Conservation (phyloP, 2,329 filamentous ascomycete genomes). For the Colletotrichum gigasporum region DNA sequence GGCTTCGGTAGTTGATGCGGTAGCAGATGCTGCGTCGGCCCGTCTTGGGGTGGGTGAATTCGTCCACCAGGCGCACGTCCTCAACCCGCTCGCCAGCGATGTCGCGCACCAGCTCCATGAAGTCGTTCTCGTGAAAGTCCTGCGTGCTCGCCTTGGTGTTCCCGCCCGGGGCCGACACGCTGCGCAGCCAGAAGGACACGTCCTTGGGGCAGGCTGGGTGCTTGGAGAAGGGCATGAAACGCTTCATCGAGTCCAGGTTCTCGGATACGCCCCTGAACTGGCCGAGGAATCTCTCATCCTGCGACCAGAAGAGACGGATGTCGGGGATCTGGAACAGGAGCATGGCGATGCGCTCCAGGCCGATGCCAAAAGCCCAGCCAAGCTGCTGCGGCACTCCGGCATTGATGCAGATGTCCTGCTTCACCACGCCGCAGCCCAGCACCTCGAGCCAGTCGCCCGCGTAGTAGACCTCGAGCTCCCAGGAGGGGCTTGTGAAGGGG, state of each 20-base stretch:
- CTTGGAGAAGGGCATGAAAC: slow-evolving; percentile 90
- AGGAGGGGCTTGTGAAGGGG: slow-evolving; percentile 94
- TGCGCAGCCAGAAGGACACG: slow-evolving; percentile 88
- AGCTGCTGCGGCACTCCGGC: slow-evolving; percentile 79
- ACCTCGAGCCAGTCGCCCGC: slow-evolving; percentile 96
- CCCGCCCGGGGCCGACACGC: slow-evolving; percentile 57
- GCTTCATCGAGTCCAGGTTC: slow-evolving; percentile 57
- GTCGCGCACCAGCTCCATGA: slow-evolving; percentile 93
- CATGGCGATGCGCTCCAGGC: slow-evolving; percentile 96
- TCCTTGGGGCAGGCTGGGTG: slow-evolving; percentile 91
- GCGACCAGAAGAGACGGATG: slow-evolving; percentile 95
- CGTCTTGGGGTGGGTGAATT: slow-evolving; percentile 89
- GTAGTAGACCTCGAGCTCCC: slow-evolving; percentile 97
- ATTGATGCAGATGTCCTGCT: slow-evolving; percentile 82
- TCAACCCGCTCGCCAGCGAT: slow-evolving; percentile 86
- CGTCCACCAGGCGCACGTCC: slow-evolving; percentile 84
- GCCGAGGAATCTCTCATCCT: slow-evolving; percentile 82
- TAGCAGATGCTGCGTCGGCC: slow-evolving; percentile 88
- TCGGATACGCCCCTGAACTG: slow-evolving; percentile 78
- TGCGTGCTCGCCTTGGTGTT: slow-evolving; percentile 49
- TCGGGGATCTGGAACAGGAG: slow-evolving; percentile 95
- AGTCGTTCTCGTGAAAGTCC: slow-evolving; percentile 90
- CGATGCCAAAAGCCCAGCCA: slow-evolving; percentile 96
- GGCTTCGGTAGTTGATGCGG: slow-evolving; percentile 90
- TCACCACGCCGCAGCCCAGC: slow-evolving; percentile 89